These are phyloP conservation scores for Beauveria medogensis DNA, from an alignment of 2,329 filamentous ascomycete species.

Conservation along the genomic window DNA sequence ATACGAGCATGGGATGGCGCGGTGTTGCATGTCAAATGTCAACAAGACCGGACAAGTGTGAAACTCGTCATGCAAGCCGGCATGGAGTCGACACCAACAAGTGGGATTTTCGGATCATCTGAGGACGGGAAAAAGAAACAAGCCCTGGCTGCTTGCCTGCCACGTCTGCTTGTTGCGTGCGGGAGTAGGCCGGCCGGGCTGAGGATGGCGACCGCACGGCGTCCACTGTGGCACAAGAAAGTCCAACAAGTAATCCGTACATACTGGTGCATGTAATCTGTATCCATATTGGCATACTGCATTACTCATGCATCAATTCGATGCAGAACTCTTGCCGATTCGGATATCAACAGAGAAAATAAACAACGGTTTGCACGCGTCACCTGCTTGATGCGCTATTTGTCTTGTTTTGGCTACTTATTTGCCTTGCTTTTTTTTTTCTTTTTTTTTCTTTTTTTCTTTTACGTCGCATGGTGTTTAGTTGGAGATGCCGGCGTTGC, in stretches of 20 bases:
- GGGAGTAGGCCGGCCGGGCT: not conserved
- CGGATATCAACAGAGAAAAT: not conserved
- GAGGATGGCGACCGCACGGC: not conserved
- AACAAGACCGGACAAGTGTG: not conserved
- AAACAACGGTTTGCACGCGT: not conserved
- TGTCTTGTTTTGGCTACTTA: not conserved
- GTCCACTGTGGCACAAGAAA: not conserved
- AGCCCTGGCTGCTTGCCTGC: too few relatives aligned
- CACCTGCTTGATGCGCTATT: not conserved
- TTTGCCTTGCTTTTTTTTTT: not conserved
- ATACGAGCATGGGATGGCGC: not conserved
- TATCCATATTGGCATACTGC: not conserved
- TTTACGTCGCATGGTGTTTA: not conserved
- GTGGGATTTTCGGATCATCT: not conserved
- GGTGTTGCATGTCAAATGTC: not conserved
- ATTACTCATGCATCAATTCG: constrained; percentile 2
- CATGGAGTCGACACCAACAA: not conserved
- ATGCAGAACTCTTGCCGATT: constrained; percentile 1
- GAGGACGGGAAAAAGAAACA: not conserved
- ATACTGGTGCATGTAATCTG: not conserved
- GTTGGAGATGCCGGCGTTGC: not conserved
- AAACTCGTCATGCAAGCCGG: constrained; percentile 3
- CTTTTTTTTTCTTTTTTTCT: not conserved
- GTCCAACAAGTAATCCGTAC: too few relatives aligned
- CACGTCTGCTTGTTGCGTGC: not conserved